These are phyloP conservation scores for Phytophthora citrophthora DNA, from an alignment of 352 stramenopile genomes.

Conservation along the genomic window DNA sequence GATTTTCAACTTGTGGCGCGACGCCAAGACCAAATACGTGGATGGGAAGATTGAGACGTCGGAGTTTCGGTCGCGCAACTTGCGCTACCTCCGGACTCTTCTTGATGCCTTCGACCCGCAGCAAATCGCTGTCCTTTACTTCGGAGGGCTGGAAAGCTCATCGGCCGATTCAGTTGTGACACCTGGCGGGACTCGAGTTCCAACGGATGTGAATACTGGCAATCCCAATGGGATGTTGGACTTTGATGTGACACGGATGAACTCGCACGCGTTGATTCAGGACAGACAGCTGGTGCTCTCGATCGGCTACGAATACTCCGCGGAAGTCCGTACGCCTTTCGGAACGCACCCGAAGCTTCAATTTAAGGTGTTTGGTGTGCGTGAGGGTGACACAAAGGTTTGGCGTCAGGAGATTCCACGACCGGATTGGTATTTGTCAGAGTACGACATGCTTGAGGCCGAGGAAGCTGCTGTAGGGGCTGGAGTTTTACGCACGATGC, in stretches of 20 bases:
- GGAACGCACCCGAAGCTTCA: constrained; percentile 42
- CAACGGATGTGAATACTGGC: constrained; percentile 22
- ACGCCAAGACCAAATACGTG: constrained; percentile 72
- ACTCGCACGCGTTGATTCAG: constrained; percentile 78
- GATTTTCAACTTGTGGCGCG: constrained; percentile 81
- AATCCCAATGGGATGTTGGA: constrained; percentile 63
- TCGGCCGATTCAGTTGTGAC: constrained; percentile 33
- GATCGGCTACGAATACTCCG: constrained; percentile 58
- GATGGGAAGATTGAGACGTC: constrained; percentile 75
- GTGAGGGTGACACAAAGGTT: constrained; percentile 51
- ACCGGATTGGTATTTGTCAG: constrained; percentile 76
- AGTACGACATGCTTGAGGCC: constrained; percentile 62
- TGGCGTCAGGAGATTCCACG: constrained; percentile 77
- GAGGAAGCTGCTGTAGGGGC: constrained; percentile 44
- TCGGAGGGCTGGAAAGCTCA: constrained; percentile 27
- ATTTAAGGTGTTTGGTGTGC: constrained; percentile 74
- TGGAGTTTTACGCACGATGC: constrained; percentile 62
- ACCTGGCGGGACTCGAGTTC: constrained; percentile 29
- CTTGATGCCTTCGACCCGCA: constrained; percentile 82
- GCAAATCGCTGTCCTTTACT: constrained; percentile 80
- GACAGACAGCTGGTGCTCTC: constrained; percentile 70
- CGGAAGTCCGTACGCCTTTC: constrained; percentile 31
- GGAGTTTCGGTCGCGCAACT: constrained; percentile 68
- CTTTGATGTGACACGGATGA: constrained; percentile 82
- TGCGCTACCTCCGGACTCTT: constrained; percentile 71